Conservation (phyloP, 306 rosid species). For the Aeschynomene evenia region DNA sequence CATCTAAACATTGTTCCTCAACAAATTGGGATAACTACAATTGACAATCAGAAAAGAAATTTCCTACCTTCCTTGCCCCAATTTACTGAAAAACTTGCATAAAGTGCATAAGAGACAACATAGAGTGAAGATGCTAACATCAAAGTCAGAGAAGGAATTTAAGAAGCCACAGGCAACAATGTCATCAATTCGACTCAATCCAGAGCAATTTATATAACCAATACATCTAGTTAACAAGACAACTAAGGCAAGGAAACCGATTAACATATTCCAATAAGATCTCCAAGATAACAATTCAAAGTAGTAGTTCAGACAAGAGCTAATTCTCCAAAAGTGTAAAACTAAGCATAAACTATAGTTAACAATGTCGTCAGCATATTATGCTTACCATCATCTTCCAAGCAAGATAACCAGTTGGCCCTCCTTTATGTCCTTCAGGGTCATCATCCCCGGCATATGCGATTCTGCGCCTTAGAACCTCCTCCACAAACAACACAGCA, state of each 20-base stretch:
- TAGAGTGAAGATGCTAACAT: neutral
- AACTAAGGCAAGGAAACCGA: neutral
- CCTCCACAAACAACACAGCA: constrained; percentile 69
- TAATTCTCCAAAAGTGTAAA: neutral
- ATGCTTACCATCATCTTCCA: constrained; percentile 96
- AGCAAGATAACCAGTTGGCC: constrained; percentile 95
- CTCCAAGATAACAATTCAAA: constrained; percentile 1
- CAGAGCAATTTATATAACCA: constrained; percentile 7
- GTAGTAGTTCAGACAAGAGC: neutral
- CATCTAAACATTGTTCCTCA: neutral
- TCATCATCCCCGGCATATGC: constrained; percentile 45
- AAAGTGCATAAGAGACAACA: neutral
- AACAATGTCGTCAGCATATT: neutral
- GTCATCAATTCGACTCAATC: constrained; percentile 8
- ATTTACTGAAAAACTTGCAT: neutral
- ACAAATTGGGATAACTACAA: neutral
- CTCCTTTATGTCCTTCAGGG: constrained; percentile 72
- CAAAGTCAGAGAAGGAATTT: neutral
- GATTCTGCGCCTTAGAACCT: constrained; percentile 71
- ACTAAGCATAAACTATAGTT: neutral
- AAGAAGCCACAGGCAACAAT: constrained; percentile 6
- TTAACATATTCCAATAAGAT: neutral
- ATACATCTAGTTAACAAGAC: constrained; percentile 7
- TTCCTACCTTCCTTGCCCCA: neutral
- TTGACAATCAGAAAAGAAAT: constrained; percentile 5